Base-by-base conservation (phyloP, 768 basidiomycete species). In the Xanthoconium stramineum region DNA sequence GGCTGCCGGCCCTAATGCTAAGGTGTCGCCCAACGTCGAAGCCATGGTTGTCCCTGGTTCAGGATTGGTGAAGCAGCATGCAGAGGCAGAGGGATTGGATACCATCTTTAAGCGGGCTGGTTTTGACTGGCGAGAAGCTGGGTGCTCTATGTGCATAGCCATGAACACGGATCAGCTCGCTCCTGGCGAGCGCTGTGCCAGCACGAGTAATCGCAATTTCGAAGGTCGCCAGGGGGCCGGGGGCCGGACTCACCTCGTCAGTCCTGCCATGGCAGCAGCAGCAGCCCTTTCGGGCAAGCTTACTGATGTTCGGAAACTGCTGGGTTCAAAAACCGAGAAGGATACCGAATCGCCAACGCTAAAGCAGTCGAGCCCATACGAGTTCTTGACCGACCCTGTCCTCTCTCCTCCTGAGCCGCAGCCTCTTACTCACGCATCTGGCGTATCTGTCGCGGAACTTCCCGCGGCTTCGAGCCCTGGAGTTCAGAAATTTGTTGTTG, bases 21-120 rank as follows among this genome's bases (percentile, higher is more conserved):
- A 86, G 66, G 88, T 95, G 38, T 82, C 91, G 20, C 74, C 83
- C 12, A 79, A 79, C 58, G 83, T 95, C 35, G 76, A 88, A 51
- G 93, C 92, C 5, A 94, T 96, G 92, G 79, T 95, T 59, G 93
- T 96, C 40, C 93, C 93, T 3, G 93, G 93, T 24, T 95, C 93
- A 14, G 93, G 93, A 50, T 70, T 95, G 48, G 84, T 96, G 70
- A 95, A 94, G 67, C 83, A 90, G 64, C 93, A 95, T 64, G 91
- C 93, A 19, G 92, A 95, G 74, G 86, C 84, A 19, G 93, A 96
- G 66, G 92, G 92, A 28, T 77, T 96, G 57, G 91, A 94, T 64
- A 78, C 79, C 52, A 78, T 95, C 62, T 92, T 96, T 78, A 90
- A 85, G 69, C 86, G 88, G 43, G 93, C 93, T 36, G 93, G 93